These are phyloP conservation scores for Lipomyces starkeyi DNA, from an alignment of 805 yeast species.

Conservation along the genomic window DNA sequence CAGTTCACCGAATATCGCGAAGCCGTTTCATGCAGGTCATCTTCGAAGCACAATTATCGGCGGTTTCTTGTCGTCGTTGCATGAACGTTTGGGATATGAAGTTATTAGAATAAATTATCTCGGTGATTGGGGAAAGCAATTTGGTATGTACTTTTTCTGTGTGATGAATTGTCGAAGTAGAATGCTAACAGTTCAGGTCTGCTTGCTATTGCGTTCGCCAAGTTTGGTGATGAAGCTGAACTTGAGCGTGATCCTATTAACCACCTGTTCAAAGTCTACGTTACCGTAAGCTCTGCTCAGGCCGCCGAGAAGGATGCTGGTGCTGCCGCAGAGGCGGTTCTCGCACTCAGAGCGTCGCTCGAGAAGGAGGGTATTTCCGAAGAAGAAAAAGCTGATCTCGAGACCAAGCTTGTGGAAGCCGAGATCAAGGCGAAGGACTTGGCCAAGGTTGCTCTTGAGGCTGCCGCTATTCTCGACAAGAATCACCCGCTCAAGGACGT, in stretches of 20 bases:
- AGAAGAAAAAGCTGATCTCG: conserved; percentile 43
- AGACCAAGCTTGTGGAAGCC: conserved; percentile 11
- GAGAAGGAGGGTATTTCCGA: conserved; percentile 10
- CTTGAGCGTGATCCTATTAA: conserved; percentile 82
- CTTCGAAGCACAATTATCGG: conserved; percentile 97
- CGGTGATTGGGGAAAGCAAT: conserved; percentile 99
- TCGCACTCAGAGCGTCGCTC: conserved; percentile 38
- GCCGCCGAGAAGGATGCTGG: conserved; percentile 63
- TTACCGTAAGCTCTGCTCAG: conserved; percentile 79
- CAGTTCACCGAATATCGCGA: conserved; percentile 97
- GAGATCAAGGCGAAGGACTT: conserved; percentile 30
- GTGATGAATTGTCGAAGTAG: neutral
- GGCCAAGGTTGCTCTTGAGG: conserved; percentile 24
- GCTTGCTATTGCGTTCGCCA: conserved; percentile 88
- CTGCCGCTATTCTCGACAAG: conserved; percentile 25
- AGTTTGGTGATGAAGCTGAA: conserved; percentile 79
- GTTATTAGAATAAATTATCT: conserved; percentile 90
- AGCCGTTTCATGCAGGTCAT: conserved; percentile 99
- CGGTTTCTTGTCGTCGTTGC: conserved; percentile 87
- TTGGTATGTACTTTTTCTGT: conserved; percentile 56
- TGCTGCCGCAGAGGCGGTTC: conserved; percentile 57
- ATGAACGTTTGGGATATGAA: conserved; percentile 91
- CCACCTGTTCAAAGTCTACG: conserved; percentile 94
- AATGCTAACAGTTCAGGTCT: conserved; percentile 43
- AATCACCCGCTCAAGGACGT: conserved; percentile 18